Percentiles rank a stretch among this genome's conserved stretches.
Evolutionary conservation across 208 protist species (phyloP).

Genomic region (Acanthamoeba quina): DNA sequence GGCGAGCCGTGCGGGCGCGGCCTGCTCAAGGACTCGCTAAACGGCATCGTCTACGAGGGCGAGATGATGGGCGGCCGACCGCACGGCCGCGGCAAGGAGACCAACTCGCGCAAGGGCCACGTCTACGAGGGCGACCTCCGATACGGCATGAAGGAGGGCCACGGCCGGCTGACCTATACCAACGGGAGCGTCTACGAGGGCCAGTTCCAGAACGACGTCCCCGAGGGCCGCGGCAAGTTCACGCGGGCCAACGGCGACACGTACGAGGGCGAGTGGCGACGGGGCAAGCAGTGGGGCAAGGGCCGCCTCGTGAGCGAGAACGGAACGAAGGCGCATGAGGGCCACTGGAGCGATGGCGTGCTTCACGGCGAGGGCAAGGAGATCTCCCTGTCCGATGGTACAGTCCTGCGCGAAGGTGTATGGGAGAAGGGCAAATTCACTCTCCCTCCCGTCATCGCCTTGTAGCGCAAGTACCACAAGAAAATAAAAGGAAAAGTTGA

Average conservation of each 20-base stretch:
- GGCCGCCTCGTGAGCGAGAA: constrained; percentile 34
- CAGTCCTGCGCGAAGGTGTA: neutral
- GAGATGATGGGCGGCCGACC: constrained; percentile 62
- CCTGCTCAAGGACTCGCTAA: neutral
- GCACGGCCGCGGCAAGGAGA: constrained; percentile 51
- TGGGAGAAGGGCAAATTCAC: constrained; percentile 68
- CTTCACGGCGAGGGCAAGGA: constrained; percentile 59
- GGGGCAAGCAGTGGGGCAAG: constrained; percentile 46
- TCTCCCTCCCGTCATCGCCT: neutral
- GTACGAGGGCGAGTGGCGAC: constrained; percentile 70
- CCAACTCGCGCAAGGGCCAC: neutral
- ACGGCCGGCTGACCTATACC: neutral
- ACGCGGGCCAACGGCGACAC: constrained; percentile 35
- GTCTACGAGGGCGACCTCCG: constrained; percentile 63
- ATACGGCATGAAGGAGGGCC: constrained; percentile 69
- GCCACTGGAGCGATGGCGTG: constrained; percentile 45
- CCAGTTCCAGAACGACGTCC: constrained; percentile 62
- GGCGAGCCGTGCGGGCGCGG: constrained; percentile 36
- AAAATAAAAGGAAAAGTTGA: neutral
- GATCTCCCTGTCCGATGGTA: neutral
- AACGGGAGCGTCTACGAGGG: constrained; percentile 72
- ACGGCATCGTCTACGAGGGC: constrained; percentile 50
- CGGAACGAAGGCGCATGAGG: constrained; percentile 37
- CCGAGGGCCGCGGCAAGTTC: constrained; percentile 59
- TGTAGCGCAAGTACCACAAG: neutral